Conservation (phyloP, 176 grass and related monocot genomes). For the Ampelocalamus luodianensis region DNA sequence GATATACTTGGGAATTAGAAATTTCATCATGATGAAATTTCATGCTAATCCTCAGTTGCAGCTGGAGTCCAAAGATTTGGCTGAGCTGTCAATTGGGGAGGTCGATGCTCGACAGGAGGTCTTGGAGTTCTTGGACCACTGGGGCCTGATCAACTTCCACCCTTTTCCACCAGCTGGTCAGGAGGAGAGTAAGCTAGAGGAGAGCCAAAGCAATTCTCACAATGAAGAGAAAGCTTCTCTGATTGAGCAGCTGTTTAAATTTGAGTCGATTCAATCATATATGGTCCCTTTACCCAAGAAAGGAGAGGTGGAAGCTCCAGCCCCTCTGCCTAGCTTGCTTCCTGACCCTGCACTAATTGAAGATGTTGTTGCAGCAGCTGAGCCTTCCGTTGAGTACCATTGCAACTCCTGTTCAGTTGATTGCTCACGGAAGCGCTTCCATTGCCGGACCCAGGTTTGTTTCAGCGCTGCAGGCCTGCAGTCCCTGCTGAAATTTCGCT, state of each 20-base stretch:
- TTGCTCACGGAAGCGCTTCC: conserved; percentile 91
- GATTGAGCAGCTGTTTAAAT: conserved; percentile 78
- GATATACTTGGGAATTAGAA: conserved; percentile 80
- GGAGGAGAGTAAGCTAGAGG: conserved; percentile 70
- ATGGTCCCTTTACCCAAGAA: conserved; percentile 69
- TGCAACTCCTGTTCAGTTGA: conserved; percentile 98
- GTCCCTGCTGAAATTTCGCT: conserved; percentile 19
- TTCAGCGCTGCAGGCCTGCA: not conserved
- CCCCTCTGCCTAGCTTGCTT: conserved; percentile 57
- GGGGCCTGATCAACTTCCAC: conserved; percentile 98
- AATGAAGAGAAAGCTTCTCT: conserved; percentile 58
- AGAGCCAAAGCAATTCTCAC: conserved; percentile 43
- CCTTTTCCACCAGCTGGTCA: conserved; percentile 70
- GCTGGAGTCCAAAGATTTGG: conserved; percentile 83
- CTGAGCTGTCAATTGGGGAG: conserved; percentile 74
- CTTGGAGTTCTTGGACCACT: conserved; percentile 90
- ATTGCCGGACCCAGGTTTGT: conserved; percentile 89
- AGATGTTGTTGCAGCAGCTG: conserved; percentile 61
- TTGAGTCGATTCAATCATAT: conserved; percentile 77
- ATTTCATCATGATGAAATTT: conserved; percentile 90
- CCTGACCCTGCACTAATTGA: conserved; percentile 75
- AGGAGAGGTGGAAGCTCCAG: conserved; percentile 56
- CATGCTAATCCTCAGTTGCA: conserved; percentile 78
- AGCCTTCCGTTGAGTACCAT: conserved; percentile 95
- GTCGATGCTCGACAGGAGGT: conserved; percentile 71